Evolutionary conservation across 768 basidiomycete genomes (phyloP), one percentile per base, ranked within the genome.

Genomic region (Pisolithus tinctorius): DNA sequence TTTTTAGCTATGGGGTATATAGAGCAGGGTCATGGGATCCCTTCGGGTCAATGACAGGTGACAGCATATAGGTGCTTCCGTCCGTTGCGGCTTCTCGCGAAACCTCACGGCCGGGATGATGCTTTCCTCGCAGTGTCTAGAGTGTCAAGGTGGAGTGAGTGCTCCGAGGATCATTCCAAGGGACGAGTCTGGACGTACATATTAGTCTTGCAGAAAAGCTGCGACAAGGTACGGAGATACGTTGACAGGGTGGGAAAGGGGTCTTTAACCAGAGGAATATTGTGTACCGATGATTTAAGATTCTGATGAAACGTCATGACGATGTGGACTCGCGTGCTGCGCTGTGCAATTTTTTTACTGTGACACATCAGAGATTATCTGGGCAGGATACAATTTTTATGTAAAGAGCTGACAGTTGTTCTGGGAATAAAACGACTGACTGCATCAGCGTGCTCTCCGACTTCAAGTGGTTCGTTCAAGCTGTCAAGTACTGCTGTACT

Each of bases 1-100:
- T 60, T 88, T 87, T 64, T 88, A 69, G 77, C 34, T 25, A 37
- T 17, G 29, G 29, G 23, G 25, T 10, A 31, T 4, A 30, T 30
- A 25, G 43, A 11, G 26, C 43, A 44, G 43, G 40, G 40, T 41
- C 40, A 23, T 7, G 7, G 40, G 23, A 6, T 41, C 40, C 40
- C 34, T 34, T 34, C 34, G 13, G 34, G 13, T 34, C 34, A 14
- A 11, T 34, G 34, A 34, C 34, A 41, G 17, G 40, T 20, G 40
- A 41, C 23, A 17, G 40, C 20, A 20, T 20, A 20, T 8, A 17
- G 17, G 17, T 40, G n/a, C 8, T 41, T 41, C 40, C 40, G 40
- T 41, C 17, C 14, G 8, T 16, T 40, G 16, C 39, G 39, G 39
- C 9, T 40, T 41, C 34, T 34, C 34, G 11, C 40, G 17, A 41